phyloP scores from a whole-genome alignment of 177 flowering plant genomes.

The Vitis hybrid region DNA sequence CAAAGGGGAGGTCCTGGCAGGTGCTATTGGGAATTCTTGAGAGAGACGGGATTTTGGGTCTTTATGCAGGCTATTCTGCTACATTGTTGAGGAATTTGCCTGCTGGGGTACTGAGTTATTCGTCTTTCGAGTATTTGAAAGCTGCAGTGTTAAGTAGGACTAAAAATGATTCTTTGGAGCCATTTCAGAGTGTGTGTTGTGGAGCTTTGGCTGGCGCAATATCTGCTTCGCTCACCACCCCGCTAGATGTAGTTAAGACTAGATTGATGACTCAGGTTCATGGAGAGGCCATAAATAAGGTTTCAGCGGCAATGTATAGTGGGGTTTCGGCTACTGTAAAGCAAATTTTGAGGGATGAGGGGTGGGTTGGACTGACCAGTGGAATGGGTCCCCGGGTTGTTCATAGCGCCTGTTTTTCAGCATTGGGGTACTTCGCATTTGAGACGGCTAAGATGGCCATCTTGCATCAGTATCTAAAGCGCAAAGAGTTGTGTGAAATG shows the following conservation, averaged over 20 bases:
- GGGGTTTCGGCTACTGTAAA: slow-evolving; percentile 65
- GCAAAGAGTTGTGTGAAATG: slow-evolving; percentile 34
- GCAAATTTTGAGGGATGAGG: slow-evolving; percentile 90
- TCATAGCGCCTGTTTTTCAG: slow-evolving; percentile 93
- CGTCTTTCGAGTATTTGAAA: slow-evolving; percentile 93
- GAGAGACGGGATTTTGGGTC: slow-evolving; percentile 85
- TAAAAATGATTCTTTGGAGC: slow-evolving; percentile 55
- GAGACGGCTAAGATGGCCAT: slow-evolving; percentile 91
- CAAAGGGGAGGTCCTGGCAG: slow-evolving; percentile 83
- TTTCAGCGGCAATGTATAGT: slow-evolving; percentile 45
- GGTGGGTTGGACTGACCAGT: slow-evolving; percentile 79
- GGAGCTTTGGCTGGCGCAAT: slow-evolving; percentile 98
- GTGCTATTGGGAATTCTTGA: slow-evolving; percentile 73
- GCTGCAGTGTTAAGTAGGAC: slow-evolving; percentile 75
- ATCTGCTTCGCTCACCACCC: slow-evolving; percentile 84
- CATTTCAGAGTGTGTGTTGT: slow-evolving; percentile 80
- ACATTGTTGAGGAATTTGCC: slow-evolving; percentile 94
- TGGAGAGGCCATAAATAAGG: slow-evolving; percentile 48
- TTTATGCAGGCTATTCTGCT: slow-evolving; percentile 93
- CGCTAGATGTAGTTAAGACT: slow-evolving; percentile 95
- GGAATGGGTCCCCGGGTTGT: slow-evolving; percentile 95
- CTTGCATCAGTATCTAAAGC: slow-evolving; percentile 60
- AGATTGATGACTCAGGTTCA: slow-evolving; percentile 93
- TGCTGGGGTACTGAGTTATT: slow-evolving; percentile 92
- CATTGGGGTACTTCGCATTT: slow-evolving; percentile 94